Evolutionary conservation across 306 rosid species (phyloP).

Genomic region (Mimosa pudica): DNA sequence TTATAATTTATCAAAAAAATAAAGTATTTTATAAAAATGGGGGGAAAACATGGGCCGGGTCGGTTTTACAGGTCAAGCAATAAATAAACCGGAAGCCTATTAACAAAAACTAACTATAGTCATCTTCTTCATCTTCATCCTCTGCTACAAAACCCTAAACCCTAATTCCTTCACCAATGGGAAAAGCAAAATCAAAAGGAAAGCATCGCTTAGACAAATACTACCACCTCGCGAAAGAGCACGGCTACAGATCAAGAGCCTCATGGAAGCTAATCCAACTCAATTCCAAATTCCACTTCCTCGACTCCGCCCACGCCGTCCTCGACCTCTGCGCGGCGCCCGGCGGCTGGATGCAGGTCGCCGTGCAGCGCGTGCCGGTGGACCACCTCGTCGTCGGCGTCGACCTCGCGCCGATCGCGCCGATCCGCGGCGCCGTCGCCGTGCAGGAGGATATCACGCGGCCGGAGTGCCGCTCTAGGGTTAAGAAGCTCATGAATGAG

Average conservation of each 20-base stretch:
- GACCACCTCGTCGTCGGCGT: constrained; percentile 75
- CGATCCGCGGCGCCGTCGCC: constrained; percentile 71
- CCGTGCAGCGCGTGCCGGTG: constrained; percentile 81
- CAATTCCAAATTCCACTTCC: constrained; percentile 65
- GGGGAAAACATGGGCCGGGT: too few species aligned
- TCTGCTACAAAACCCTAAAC: too few species aligned
- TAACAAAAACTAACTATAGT: not conserved
- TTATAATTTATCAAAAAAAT: too few species aligned
- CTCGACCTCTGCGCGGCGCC: constrained; percentile 99
- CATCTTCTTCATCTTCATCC: not conserved
- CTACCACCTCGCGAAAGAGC: constrained; percentile 87
- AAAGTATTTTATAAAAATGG: too few species aligned
- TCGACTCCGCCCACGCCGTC: constrained; percentile 73
- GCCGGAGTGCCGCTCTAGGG: constrained; percentile 65
- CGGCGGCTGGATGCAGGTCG: constrained; percentile 98
- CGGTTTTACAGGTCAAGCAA: too few species aligned
- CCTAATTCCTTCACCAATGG: constrained; percentile 43
- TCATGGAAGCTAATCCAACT: constrained; percentile 93
- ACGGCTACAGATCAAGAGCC: constrained; percentile 92
- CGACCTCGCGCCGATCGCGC: constrained; percentile 78
- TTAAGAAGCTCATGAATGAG: constrained; percentile 67
- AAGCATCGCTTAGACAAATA: constrained; percentile 93
- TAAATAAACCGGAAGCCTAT: not conserved
- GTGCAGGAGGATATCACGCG: constrained; percentile 83
- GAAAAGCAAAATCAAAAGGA: constrained; percentile 91